Evolutionary conservation across 2,329 filamentous ascomycete species (phyloP), one percentile per base, ranked within the genome.

Genomic region (Stachybotrys chartarum): DNA sequence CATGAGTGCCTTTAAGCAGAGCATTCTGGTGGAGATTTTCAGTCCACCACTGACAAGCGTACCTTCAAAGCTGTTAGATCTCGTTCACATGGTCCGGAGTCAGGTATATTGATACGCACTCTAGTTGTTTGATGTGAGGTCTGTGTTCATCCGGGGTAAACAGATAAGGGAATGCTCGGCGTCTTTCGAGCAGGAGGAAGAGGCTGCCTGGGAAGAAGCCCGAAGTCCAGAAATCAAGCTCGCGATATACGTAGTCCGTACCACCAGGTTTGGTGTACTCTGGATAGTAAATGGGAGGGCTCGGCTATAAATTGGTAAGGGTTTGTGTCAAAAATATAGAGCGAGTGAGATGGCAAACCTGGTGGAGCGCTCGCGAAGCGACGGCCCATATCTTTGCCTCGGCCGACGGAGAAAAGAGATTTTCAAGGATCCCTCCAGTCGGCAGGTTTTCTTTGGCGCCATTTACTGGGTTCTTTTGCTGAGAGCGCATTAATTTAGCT

Each of bases 131-230:
- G 16, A 56, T 54, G 51, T 66, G 63, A 1, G 61, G 58, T 49
- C 52, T 56, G 11, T 18, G 7, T 24, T 61, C 53, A n/a, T n/a
- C n/a, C n/a, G n/a, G n/a, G n/a, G n/a, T n/a, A n/a, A n/a, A n/a
- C n/a, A n/a, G 32, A 47, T 46, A 16, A 30, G 45, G 11, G 52
- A 54, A 67, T 46, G 63, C 67, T 44, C 68, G 59, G 48, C 65
- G 51, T 11, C 72, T 56, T 55, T 74, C 67, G 6, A 76, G 63
- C 0, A 78, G 64, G 1, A 72, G 63, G 54, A 77, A 76, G 2
- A 78, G 57, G 3, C 66, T 69, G 0, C 76, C 76, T 0, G 75
- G 75, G 54, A 78, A 78, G 66, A 78, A 78, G 0, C 76, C 75
- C 2, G 71, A 75, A 0, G 75, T 78, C 76, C 76, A 79, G 55